Base-by-base conservation (phyloP, 1,284 basidiomycete species). In the Trichosporon sp. region DNA sequence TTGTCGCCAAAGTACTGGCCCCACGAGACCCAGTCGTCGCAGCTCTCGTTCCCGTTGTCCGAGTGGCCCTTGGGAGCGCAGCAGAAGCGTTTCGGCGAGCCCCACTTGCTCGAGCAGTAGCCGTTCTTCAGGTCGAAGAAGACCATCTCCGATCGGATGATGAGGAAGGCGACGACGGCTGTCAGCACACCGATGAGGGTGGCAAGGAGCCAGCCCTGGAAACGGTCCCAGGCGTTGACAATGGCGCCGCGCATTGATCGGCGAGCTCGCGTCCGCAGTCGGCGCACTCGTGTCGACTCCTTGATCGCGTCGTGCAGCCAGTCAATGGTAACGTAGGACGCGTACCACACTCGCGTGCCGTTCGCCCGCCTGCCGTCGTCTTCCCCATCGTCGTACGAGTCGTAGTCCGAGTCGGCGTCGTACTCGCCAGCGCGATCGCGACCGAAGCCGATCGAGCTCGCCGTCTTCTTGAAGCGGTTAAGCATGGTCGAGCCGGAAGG, bases 91-190 rank as follows among this genome's bases (percentile, higher is more conserved):
- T 88, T 90, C 1, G 94, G 89, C 68, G 87, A 90, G 83, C 87
- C 90, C 90, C 91, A 92, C 1, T 86, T 85, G 0, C 83, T 81
- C 1, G 79, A 77, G 81, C 95, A 98, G 80, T 92, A 93, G 0
- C 96, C 96, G 67, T 94, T 92, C 82, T 98, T 98, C 73, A 91
- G 81, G 80, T 97, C 93, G 77, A 98, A 98, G n/a, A 98, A 85
- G 86, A 90, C 90, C 79, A 93, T 91, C 78, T 99, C 96, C 68
- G 88, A 86, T 32, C 92, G 89, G 47, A 96, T 89, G 75, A 99
- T 92, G 65, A 91, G 83, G 79, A 93, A 98, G 0, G 96, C 96
- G 42, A 92, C 85, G 64, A 94, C 70, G 2, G 95, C 93, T 6
- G 92, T 92, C 34, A 93, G 78, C 78, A 95, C 44, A 73, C 82